Base-by-base conservation (phyloP, 2,329 filamentous ascomycete genomes). In the Harringtonia lauricola region DNA sequence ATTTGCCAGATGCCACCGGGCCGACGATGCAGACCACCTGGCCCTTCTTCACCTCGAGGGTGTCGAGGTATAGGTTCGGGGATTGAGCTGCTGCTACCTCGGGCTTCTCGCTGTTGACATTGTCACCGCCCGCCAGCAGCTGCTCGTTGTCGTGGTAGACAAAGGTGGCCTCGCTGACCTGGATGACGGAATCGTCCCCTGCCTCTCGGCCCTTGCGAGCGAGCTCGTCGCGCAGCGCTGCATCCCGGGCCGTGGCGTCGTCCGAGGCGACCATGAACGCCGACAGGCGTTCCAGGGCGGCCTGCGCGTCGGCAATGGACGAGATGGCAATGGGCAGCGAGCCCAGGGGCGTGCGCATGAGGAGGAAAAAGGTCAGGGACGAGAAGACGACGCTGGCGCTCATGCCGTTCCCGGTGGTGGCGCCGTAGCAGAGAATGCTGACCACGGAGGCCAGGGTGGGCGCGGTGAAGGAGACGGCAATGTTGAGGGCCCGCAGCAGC, bases 401-500 rank as follows among this genome's bases (percentile, higher is more conserved):
- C 45, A 51, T 43, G 18, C 45, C 42, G 10, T 43, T 41, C 8
- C 40, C 46, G 7, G 42, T 43, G 12, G 47, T 51, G 19, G 47
- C 47, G 5, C 47, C 46, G 17, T 50, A 50, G 38, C 45, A 48
- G 4, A 56, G 42, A 21, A 56, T 56, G 39, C 49, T 51, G 15
- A 55, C 47, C 2, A 54, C 54, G 1, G 54, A 44, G 7, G 54
- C 54, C 7, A 56, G 45, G 0, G 53, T 54, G 0, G 52, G 53
- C 15, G 52, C 53, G 8, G 53, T 55, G 39, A 48, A 55, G 2
- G 53, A 52, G 14, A 56, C 52, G 4, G 54, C 49, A 13, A 47
- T 52, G 45, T 55, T 56, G 15, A 55, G 43, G 0, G 53, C 53
- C 12, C 54, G 39, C 18, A 55, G 43, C 8, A 54, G 46, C 54